phyloP scores from a whole-genome alignment of 208 protist genomes.

The Wallacemonas collosoma region DNA sequence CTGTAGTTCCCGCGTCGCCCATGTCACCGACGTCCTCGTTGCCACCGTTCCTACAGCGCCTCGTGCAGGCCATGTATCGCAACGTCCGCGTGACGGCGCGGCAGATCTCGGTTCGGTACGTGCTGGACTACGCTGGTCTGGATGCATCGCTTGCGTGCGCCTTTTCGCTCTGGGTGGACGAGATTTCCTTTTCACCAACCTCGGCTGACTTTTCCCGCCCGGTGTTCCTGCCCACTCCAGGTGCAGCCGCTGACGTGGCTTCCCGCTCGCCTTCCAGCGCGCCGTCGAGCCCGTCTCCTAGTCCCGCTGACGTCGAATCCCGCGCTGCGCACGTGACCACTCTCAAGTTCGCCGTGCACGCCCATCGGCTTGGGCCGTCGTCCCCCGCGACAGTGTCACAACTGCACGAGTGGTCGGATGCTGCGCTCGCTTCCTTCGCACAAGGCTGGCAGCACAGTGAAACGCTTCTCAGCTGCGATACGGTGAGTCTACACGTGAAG shows the following conservation, averaged over 20 bases:
- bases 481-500: conserved; percentile 26
- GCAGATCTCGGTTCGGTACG: conserved; percentile 56
- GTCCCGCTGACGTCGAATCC: neutral
- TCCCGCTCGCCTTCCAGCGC: neutral
- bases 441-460: conserved; percentile 23
- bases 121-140: conserved; percentile 74
- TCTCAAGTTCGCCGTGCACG: conserved; percentile 12
- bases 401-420: neutral
- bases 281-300: neutral
- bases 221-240: conserved; percentile 31
- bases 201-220: conserved; percentile 2
- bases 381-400: neutral
- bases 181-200: conserved; percentile 35
- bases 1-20: neutral
- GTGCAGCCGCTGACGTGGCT: too few species aligned
- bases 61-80: conserved; percentile 48
- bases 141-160: conserved; percentile 46
- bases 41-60: conserved; percentile 30
- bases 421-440: neutral
- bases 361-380: neutral
- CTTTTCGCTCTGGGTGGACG: conserved; percentile 40
- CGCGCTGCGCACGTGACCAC: conserved; percentile 5
- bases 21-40: neutral
- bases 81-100: conserved; percentile 53
- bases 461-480: conserved; percentile 19